phyloP scores from a whole-genome alignment of 2,329 filamentous ascomycete genomes.

The Ophiostoma montium region DNA sequence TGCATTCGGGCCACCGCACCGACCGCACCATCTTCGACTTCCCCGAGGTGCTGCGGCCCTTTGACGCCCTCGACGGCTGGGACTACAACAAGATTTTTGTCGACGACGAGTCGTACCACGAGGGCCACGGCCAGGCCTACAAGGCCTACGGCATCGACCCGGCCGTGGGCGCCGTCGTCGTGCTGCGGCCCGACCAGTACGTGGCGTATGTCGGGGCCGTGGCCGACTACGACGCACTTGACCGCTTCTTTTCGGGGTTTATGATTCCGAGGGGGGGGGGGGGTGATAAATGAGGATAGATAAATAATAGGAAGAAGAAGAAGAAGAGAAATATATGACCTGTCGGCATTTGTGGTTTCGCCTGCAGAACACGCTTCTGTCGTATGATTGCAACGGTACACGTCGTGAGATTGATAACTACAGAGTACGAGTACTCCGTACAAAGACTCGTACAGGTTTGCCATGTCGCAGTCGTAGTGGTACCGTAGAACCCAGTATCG shows the following conservation, averaged over 20 bases:
- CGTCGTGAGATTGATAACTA: too few relatives aligned
- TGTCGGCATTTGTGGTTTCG: too few relatives aligned
- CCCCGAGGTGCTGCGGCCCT: constrained; percentile 31
- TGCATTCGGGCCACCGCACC: constrained; percentile 37
- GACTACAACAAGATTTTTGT: constrained; percentile 40
- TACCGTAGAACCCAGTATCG: too few relatives aligned
- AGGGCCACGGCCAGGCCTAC: constrained; percentile 43
- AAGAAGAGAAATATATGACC: too few relatives aligned
- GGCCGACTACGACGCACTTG: constrained; percentile 6
- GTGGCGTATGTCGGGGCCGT: constrained; percentile 6
- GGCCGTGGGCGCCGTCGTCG: constrained; percentile 29
- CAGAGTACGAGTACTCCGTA: too few relatives aligned
- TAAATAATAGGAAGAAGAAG: too few relatives aligned
- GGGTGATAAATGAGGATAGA: neutral
- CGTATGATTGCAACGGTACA: too few relatives aligned
- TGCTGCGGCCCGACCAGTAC: constrained; percentile 34
- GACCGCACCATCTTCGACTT: constrained; percentile 34
- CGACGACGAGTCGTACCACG: constrained; percentile 40
- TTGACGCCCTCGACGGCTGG: constrained; percentile 31
- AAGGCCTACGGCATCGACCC: constrained; percentile 38
- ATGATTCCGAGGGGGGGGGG: neutral
- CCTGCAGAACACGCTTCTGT: too few relatives aligned
- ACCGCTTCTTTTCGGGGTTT: constrained; percentile 9
- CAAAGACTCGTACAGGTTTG: too few relatives aligned
- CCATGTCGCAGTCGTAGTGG: too few relatives aligned